A percentile compares a stretch with the other conserved stretches of the same genome.
phyloP scores from a whole-genome alignment of 1,284 basidiomycete genomes.

The Ganoderma lucidum region DNA sequence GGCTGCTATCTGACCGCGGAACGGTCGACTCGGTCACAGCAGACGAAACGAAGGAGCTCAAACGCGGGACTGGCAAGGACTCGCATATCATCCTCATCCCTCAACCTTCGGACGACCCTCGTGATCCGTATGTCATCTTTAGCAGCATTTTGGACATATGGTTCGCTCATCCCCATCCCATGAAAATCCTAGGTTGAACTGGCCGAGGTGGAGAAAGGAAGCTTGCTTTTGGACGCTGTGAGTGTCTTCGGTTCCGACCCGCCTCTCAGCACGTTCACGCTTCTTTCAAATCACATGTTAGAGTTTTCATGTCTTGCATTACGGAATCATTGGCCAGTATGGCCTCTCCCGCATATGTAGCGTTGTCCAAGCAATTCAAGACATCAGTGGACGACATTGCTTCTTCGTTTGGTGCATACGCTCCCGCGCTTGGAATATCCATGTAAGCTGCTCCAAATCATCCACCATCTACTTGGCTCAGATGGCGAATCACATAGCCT shows the following conservation, averaged over 20 bases:
- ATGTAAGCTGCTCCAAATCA: slow-evolving; percentile 32
- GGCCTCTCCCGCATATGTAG: too few relatives aligned
- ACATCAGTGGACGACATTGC: too few relatives aligned
- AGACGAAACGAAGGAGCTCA: slow-evolving; percentile 45
- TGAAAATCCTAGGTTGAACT: slow-evolving; percentile 46
- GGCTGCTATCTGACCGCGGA: slow-evolving; percentile 49
- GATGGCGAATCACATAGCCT: slow-evolving; percentile 40
- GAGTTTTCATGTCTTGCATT: too few relatives aligned
- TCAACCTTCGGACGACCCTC: slow-evolving; percentile 54
- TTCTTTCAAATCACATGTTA: too few relatives aligned
- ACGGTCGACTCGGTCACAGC: slow-evolving; percentile 41
- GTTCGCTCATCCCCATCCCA: too few relatives aligned
- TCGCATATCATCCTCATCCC: slow-evolving; percentile 54
- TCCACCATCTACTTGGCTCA: background rate
- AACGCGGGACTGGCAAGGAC: slow-evolving; percentile 49
- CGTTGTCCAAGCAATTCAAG: too few relatives aligned
- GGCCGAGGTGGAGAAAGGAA: slow-evolving; percentile 56
- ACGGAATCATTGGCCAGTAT: too few relatives aligned
- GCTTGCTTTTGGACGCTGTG: slow-evolving; percentile 53
- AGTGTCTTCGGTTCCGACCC: slow-evolving; percentile 11
- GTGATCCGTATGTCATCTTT: slow-evolving; percentile 44
- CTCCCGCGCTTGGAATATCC: too few relatives aligned
- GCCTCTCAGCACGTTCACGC: too few relatives aligned
- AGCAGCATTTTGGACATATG: too few relatives aligned
- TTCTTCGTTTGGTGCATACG: too few relatives aligned